These are phyloP conservation scores for Omphalea diandra DNA, from an alignment of 441 rosid species.

Conservation along the genomic window DNA sequence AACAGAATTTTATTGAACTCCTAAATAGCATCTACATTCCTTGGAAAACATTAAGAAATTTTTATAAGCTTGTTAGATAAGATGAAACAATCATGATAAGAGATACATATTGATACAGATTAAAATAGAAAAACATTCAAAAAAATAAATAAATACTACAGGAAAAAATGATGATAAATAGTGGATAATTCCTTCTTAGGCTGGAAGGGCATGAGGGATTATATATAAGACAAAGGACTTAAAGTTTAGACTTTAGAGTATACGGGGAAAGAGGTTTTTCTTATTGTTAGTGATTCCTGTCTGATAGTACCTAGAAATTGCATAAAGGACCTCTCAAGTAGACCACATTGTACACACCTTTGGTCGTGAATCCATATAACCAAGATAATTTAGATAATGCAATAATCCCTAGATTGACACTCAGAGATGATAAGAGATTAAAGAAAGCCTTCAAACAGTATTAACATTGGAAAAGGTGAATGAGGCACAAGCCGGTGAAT, in stretches of 20 bases:
- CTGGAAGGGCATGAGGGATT: not conserved
- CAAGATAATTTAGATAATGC: not conserved
- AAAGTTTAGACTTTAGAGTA: not conserved
- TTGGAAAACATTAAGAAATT: conserved; percentile 20
- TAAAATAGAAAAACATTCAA: not conserved
- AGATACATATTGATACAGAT: not conserved
- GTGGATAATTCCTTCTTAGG: not conserved
- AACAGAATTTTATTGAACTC: conserved; percentile 91
- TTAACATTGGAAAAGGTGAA: not conserved
- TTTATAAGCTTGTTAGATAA: not conserved
- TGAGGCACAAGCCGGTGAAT: not conserved
- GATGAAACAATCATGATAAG: not conserved
- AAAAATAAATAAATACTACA: not conserved
- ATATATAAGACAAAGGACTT: not conserved
- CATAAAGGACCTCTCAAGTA: not conserved
- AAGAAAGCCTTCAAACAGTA: not conserved
- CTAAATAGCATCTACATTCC: conserved; percentile 91
- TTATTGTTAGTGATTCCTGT: not conserved
- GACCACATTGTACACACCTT: too few species aligned
- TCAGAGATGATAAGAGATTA: not conserved
- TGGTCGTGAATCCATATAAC: not conserved
- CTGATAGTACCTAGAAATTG: not conserved
- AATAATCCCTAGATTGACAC: not conserved
- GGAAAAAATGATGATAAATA: not conserved
- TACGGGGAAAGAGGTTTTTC: not conserved